These are phyloP conservation scores for Saccharomyces eubayanus DNA, from an alignment of 805 yeast genomes.

Conservation along the genomic window DNA sequence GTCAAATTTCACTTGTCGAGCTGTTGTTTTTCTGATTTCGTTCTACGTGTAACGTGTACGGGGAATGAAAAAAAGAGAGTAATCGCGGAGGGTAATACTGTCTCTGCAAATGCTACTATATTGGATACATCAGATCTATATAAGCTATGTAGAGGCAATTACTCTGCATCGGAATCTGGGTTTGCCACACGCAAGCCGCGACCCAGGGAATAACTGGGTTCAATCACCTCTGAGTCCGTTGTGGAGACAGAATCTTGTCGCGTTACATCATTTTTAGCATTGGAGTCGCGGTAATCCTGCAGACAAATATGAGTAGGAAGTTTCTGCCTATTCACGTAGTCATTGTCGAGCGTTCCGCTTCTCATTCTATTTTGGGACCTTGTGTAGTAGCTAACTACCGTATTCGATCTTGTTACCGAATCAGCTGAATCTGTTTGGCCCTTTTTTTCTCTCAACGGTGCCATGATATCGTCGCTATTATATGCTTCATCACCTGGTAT, in stretches of 20 bases:
- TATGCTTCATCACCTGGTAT: slow-evolving; percentile 34
- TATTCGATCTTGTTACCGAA: slow-evolving; percentile 20
- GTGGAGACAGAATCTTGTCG: slow-evolving; percentile 1
- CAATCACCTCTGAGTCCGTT: slow-evolving; percentile 3
- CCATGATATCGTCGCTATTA: slow-evolving; percentile 29
- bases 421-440: not conserved
- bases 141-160: not conserved
- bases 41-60: not conserved
- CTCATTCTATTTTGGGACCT: slow-evolving; percentile 21
- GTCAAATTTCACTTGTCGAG: not conserved
- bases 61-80: not conserved
- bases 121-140: not conserved
- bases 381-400: slow-evolving; percentile 29
- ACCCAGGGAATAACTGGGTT: slow-evolving; percentile 9
- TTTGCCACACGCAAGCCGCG: slow-evolving; percentile 24
- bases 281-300: slow-evolving; percentile 10
- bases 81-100: not conserved
- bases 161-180: slow-evolving; percentile 26
- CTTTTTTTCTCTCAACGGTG: slow-evolving; percentile 24
- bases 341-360: slow-evolving; percentile 22
- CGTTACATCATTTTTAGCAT: not conserved
- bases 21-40: not conserved
- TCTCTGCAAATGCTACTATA: not conserved
- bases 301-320: slow-evolving; percentile 18
- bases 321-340: slow-evolving; percentile 13